A percentile compares a stretch with the other conserved stretches of the same genome.
phyloP scores from a whole-genome alignment of 805 yeast species.

The Teunomyces panamensis region DNA sequence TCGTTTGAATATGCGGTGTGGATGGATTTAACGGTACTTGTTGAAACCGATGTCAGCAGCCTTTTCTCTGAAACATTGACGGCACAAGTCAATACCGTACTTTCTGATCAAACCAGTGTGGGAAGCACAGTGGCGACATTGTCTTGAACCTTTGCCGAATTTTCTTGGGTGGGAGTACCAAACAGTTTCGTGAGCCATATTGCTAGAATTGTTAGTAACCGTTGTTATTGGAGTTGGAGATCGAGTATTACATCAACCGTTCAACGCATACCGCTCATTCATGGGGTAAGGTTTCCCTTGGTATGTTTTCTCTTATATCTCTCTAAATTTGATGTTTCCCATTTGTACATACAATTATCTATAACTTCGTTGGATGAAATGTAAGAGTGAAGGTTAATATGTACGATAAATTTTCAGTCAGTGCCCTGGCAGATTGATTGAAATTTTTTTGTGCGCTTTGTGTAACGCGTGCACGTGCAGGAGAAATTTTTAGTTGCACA shows the following conservation, averaged over 20 bases:
- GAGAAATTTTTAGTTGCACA: background rate
- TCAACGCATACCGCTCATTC: background rate
- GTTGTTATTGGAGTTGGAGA: background rate
- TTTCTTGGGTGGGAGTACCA: constrained; percentile 99
- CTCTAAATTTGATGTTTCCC: background rate
- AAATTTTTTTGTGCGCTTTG: background rate
- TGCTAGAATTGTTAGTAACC: constrained; percentile 46
- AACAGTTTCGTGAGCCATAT: constrained; percentile 99
- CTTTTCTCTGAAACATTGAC: constrained; percentile 99
- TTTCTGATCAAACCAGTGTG: constrained; percentile 99
- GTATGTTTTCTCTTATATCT: background rate
- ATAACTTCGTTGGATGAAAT: constrained; percentile 14
- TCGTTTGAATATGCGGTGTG: background rate
- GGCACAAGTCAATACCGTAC: constrained; percentile 99
- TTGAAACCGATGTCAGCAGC: constrained; percentile 98
- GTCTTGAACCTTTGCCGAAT: constrained; percentile 99
- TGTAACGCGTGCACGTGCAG: background rate
- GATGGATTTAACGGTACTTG: constrained; percentile 83
- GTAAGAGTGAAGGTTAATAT: constrained; percentile 8
- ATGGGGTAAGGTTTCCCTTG: background rate
- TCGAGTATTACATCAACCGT: background rate
- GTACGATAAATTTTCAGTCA: constrained; percentile 6
- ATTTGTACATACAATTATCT: constrained; percentile 15
- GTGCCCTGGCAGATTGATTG: constrained; percentile 3
- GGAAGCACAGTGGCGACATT: constrained; percentile 98